Base-by-base conservation (phyloP, 176 grass and related monocot genomes). In the Aegilops speltoides region DNA sequence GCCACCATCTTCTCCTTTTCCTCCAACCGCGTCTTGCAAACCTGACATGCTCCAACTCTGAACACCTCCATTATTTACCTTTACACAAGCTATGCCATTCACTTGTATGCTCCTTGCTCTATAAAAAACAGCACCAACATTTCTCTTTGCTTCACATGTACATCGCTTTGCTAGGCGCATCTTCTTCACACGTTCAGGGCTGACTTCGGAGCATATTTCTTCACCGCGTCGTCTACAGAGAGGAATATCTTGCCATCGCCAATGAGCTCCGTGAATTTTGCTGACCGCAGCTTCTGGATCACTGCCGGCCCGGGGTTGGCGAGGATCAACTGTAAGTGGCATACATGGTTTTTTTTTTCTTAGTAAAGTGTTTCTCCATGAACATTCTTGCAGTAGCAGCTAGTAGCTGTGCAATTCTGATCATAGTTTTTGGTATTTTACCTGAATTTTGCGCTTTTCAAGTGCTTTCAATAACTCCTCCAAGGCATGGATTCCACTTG, bases 191-290 rank as follows among this genome's bases (percentile, higher is more conserved):
- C 84, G 68, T 79, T 63, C 69, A 93, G 77, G 19, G 61, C 38
- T 59, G 57, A 40, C 54, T 81, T 91, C 8, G 90, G 63, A 83
- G 85, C 89, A 64, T 91, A 93, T 85, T 70, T 81, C 38, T 85
- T 88, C 57, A 99, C 94, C 0, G 92, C 97, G 0, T 94, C 92
- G 22, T 45, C 87, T 5, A 99, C 97, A 0, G 92, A 88, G 22
- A 99, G 79, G 73, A 86, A 94, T 37, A 99, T 92, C 34, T 88
- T 93, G 57, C 96, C 89, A 1, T 91, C 75, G 6, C 94, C 94
- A 15, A 99, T 96, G 50, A 82, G 80, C 3, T 94, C 85, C 0
- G 71, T 86, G 79, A 96, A 96, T 40, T 90, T 87, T 0, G 97
- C 80, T 22, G 84, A 63, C 24, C 31, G 73, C 33, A 96, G 85